A percentile compares a stretch with the other conserved stretches of the same genome.
Evolutionary conservation across 108 stramenopile species (phyloP).

Genomic region (Cyclotella atomus): DNA sequence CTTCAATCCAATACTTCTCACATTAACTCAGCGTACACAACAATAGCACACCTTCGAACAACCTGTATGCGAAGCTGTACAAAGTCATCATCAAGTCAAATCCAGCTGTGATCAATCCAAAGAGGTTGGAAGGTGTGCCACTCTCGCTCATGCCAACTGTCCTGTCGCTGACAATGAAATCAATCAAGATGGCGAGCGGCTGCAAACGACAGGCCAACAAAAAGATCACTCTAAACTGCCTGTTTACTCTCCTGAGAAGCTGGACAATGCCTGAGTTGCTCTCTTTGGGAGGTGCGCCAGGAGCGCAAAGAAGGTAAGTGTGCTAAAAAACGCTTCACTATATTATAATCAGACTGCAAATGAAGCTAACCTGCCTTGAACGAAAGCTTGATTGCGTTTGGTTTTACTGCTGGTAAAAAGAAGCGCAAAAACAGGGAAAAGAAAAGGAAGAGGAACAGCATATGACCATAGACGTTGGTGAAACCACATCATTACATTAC

Average conservation of each 20-base stretch:
- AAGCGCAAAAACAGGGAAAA: neutral
- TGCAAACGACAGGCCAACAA: neutral
- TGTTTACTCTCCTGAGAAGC: neutral
- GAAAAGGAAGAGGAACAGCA: neutral
- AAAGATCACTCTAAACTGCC: neutral
- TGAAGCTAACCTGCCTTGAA: too few relatives aligned
- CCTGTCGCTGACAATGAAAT: slow-evolving; percentile 1
- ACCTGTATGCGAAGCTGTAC: neutral
- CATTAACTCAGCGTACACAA: neutral
- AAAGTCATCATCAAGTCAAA: neutral
- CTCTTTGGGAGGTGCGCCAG: neutral
- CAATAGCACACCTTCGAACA: neutral
- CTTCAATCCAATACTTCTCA: neutral
- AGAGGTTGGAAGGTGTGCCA: neutral
- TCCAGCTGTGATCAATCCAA: neutral
- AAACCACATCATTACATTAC: neutral
- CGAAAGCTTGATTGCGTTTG: neutral
- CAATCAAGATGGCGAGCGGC: neutral
- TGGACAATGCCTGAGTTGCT: neutral
- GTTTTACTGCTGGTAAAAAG: neutral
- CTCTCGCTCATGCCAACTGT: neutral
- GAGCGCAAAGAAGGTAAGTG: slow-evolving; percentile 4
- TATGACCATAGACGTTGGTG: neutral
- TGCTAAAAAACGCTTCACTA: too few relatives aligned
- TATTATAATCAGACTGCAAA: too few relatives aligned